These are phyloP conservation scores for Vanrija pseudolonga DNA, from an alignment of 1,284 basidiomycete genomes.

Conservation along the genomic window DNA sequence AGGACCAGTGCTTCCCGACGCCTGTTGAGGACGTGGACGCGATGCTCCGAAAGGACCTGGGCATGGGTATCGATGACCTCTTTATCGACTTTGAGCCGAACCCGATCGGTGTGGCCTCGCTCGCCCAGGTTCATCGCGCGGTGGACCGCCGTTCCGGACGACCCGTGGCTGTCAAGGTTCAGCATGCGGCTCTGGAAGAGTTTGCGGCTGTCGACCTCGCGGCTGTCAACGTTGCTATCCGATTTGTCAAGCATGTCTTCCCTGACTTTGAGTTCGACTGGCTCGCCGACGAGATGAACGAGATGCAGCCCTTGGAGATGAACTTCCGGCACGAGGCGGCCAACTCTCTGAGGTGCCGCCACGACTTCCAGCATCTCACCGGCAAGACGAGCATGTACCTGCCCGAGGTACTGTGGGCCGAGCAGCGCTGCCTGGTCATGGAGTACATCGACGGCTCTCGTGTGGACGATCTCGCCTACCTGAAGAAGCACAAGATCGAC, in stretches of 20 bases:
- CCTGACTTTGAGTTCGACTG: conserved; percentile 77
- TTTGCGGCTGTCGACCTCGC: conserved; percentile 80
- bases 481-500: conserved; percentile 81
- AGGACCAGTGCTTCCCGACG: conserved; percentile 61
- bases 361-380: conserved; percentile 64
- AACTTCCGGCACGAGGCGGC: conserved; percentile 70
- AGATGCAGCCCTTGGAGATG: conserved; percentile 92
- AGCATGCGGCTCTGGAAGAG: conserved; percentile 91
- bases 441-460: conserved; percentile 83
- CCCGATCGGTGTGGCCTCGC: conserved; percentile 89
- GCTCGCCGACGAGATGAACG: conserved; percentile 88
- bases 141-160: conserved; percentile 66
- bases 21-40: conserved; percentile 41
- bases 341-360: conserved; percentile 69
- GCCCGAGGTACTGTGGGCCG: conserved; percentile 77
- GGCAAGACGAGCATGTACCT: conserved; percentile 81
- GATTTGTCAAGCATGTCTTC: conserved; percentile 80
- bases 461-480: conserved; percentile 82
- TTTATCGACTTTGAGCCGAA: conserved; percentile 76
- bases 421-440: conserved; percentile 87
- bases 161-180: conserved; percentile 90
- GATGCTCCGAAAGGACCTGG: conserved; percentile 43
- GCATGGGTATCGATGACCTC: conserved; percentile 41
- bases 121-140: conserved; percentile 93
- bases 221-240: conserved; percentile 53